These are phyloP conservation scores for Colletotrichum magnum DNA, from an alignment of 2,329 filamentous ascomycete species.

Conservation along the genomic window DNA sequence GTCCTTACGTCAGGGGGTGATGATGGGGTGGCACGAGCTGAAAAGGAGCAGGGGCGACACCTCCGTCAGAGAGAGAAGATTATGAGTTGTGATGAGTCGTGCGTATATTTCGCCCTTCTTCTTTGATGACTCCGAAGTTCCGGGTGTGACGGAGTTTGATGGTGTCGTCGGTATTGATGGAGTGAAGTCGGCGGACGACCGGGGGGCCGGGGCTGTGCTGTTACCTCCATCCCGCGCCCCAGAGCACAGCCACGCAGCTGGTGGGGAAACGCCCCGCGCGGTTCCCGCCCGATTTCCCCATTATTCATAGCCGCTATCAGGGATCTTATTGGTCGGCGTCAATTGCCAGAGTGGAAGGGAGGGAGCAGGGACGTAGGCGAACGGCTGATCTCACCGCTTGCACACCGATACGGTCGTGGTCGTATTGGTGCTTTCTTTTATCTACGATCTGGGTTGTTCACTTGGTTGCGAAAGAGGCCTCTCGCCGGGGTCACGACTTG, in stretches of 20 bases:
- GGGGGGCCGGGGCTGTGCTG: conserved; percentile 4
- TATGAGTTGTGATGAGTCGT: conserved; percentile 10
- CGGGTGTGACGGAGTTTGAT: conserved; percentile 1
- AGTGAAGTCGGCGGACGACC: conserved; percentile 30
- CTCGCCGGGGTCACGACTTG: neutral
- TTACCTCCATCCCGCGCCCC: neutral
- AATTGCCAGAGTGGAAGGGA: neutral
- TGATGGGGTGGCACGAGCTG: conserved; percentile 18
- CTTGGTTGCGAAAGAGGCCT: neutral
- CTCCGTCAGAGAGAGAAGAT: neutral
- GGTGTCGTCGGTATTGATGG: conserved; percentile 18
- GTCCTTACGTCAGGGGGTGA: neutral
- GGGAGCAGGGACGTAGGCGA: conserved; percentile 17
- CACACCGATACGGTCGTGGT: neutral
- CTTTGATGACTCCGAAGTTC: neutral
- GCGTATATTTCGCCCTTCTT: neutral
- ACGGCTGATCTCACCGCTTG: conserved; percentile 17
- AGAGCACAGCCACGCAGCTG: conserved; percentile 34
- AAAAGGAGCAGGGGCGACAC: neutral
- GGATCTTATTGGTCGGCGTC: conserved; percentile 1
- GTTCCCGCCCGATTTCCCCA: too few species aligned
- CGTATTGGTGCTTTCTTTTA: neutral
- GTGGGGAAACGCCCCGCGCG: neutral
- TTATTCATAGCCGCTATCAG: conserved; percentile 19
- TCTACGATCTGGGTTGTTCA: neutral